phyloP scores from a whole-genome alignment of 495 filamentous ascomycete genomes.

The Tetracladium marchalianum region DNA sequence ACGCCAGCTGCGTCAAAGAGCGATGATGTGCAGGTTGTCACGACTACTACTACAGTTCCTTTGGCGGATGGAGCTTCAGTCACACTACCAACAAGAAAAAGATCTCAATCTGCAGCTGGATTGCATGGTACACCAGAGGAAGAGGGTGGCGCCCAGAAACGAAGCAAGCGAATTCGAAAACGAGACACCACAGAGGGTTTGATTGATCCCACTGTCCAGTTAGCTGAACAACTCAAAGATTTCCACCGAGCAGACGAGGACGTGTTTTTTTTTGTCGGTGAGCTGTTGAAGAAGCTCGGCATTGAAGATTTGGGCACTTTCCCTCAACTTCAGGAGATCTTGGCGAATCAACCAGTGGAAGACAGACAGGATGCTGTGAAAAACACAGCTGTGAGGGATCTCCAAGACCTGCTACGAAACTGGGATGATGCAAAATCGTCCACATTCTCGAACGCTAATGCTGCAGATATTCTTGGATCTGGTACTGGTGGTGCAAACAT shows the following conservation, averaged over 20 bases:
- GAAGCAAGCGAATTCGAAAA: constrained; percentile 76
- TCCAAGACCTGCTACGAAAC: constrained; percentile 39
- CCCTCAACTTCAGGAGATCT: constrained; percentile 27
- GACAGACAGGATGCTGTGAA: constrained; percentile 10
- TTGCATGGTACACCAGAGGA: constrained; percentile 43
- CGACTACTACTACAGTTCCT: constrained; percentile 13
- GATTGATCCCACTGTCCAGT: constrained; percentile 59
- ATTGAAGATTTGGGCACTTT: constrained; percentile 41
- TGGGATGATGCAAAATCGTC: constrained; percentile 55
- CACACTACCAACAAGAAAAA: constrained; percentile 37
- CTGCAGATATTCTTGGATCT: constrained; percentile 24
- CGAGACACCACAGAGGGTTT: constrained; percentile 68
- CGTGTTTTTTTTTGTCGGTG: constrained; percentile 59
- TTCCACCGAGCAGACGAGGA: constrained; percentile 64
- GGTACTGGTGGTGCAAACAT: constrained; percentile 14
- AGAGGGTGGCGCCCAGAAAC: constrained; percentile 53
- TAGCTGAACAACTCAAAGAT: constrained; percentile 58
- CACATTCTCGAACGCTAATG: constrained; percentile 44
- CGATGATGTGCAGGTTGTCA: constrained; percentile 10
- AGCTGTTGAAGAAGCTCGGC: constrained; percentile 56
- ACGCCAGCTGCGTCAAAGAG: constrained; percentile 5
- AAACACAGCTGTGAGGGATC: constrained; percentile 35
- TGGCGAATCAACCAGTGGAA: constrained; percentile 16
- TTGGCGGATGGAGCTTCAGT: constrained; percentile 9
- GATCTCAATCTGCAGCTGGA: constrained; percentile 55